A percentile compares a stretch with the other conserved stretches of the same genome.
These are phyloP conservation scores for Blyttiomyces sp. DNA, from an alignment of 371 early-diverging fungal species.

Conservation along the genomic window DNA sequence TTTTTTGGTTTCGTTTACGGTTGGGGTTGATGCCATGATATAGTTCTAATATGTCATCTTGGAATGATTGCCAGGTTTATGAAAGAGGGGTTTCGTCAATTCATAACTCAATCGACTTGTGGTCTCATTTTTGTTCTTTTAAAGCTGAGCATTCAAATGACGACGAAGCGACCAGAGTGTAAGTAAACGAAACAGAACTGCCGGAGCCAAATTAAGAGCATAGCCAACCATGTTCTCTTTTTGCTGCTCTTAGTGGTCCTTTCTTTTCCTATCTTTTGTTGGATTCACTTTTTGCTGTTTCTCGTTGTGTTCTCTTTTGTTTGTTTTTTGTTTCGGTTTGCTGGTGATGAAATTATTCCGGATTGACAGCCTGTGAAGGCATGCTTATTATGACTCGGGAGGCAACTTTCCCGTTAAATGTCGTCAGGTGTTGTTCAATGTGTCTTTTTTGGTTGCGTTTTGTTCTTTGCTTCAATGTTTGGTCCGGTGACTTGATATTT, in stretches of 20 bases:
- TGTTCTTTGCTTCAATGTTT: neutral
- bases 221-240: too few species aligned
- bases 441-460: neutral
- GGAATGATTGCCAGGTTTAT: too few species aligned
- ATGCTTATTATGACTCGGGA: too few species aligned
- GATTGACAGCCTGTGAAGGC: too few species aligned
- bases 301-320: neutral
- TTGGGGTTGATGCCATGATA: neutral
- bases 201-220: too few species aligned
- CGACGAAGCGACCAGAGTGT: conserved; percentile 56
- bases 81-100: conserved; percentile 63
- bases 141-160: conserved; percentile 47
- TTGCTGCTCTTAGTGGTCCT: neutral
- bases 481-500: too few species aligned
- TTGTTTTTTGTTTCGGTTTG: neutral
- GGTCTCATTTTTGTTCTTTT: conserved; percentile 66
- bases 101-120: conserved; percentile 63
- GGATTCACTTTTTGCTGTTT: neutral
- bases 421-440: neutral
- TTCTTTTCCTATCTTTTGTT: conserved; percentile 4
- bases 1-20: neutral
- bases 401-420: too few species aligned
- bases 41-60: too few species aligned
- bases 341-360: neutral
- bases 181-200: too few species aligned